These are phyloP conservation scores for Exophiala lecanii-corni DNA, from an alignment of 2,329 filamentous ascomycete genomes.

Conservation along the genomic window DNA sequence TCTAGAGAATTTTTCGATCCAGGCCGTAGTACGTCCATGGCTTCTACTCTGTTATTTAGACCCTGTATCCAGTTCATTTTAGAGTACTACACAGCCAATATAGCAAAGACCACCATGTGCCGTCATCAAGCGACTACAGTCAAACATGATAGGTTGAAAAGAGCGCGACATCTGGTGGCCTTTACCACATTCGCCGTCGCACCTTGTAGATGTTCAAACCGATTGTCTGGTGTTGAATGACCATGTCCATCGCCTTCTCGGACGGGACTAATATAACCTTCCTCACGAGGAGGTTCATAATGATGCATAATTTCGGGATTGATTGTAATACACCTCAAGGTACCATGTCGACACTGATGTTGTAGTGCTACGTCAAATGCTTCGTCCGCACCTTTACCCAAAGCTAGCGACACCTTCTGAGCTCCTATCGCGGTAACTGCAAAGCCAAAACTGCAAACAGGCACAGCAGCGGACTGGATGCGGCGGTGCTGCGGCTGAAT, in stretches of 20 bases:
- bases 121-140: neutral
- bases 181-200: slow-evolving; percentile 33
- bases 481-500: slow-evolving; percentile 5
- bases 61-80: neutral
- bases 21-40: too few relatives aligned
- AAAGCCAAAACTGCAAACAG: slow-evolving; percentile 35
- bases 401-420: slow-evolving; percentile 30
- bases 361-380: slow-evolving; percentile 36
- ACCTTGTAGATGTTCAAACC: slow-evolving; percentile 30
- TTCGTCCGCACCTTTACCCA: slow-evolving; percentile 19
- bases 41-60: too few relatives aligned
- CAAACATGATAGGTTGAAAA: slow-evolving; percentile 30
- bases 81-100: neutral
- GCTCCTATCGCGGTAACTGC: slow-evolving; percentile 39
- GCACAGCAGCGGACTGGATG: slow-evolving; percentile 12
- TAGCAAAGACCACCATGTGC: too few relatives aligned
- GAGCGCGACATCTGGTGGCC: slow-evolving; percentile 34
- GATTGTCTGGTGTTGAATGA: slow-evolving; percentile 18
- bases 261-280: slow-evolving; percentile 26
- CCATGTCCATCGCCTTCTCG: slow-evolving; percentile 26
- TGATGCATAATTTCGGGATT: slow-evolving; percentile 36
- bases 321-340: slow-evolving; percentile 34
- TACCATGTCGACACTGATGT: slow-evolving; percentile 29
- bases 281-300: slow-evolving; percentile 30
- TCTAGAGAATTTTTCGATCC: too few relatives aligned